Conservation (phyloP, 306 rosid genomes). For the Inga oerstediana region DNA sequence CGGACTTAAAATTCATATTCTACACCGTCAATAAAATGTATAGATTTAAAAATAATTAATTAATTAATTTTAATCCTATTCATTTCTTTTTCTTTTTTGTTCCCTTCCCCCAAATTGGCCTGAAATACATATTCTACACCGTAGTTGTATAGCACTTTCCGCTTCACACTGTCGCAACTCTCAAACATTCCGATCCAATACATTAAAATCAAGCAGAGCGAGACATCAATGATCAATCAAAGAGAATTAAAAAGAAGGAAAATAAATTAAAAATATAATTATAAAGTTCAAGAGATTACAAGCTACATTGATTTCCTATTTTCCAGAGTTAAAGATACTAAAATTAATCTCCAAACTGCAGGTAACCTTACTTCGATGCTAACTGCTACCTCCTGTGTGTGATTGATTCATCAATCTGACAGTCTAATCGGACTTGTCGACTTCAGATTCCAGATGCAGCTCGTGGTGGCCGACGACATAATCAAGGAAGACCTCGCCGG, state of each 20-base stretch:
- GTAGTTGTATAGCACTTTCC: background rate
- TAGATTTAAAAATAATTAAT: too few relatives aligned
- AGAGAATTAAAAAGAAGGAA: background rate
- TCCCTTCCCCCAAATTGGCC: too few relatives aligned
- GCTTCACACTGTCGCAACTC: background rate
- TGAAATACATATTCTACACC: too few relatives aligned
- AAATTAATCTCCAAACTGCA: background rate
- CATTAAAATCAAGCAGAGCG: background rate
- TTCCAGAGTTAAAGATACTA: background rate
- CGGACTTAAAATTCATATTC: too few relatives aligned
- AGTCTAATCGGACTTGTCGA: constrained; percentile 46
- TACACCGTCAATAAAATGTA: too few relatives aligned
- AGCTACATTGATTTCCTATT: background rate
- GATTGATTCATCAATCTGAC: background rate
- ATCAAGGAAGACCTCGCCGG: constrained; percentile 72
- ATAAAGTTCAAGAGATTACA: background rate
- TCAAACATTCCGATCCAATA: background rate
- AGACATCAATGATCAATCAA: background rate
- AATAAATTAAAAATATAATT: background rate
- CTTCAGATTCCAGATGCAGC: constrained; percentile 37
- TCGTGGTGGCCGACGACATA: constrained; percentile 78
- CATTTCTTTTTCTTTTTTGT: too few relatives aligned
- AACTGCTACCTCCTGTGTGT: background rate
- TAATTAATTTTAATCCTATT: too few relatives aligned
- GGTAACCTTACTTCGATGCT: constrained; percentile 13